phyloP scores from a whole-genome alignment of 352 stramenopile species.

The Blastocystis hominis region DNA sequence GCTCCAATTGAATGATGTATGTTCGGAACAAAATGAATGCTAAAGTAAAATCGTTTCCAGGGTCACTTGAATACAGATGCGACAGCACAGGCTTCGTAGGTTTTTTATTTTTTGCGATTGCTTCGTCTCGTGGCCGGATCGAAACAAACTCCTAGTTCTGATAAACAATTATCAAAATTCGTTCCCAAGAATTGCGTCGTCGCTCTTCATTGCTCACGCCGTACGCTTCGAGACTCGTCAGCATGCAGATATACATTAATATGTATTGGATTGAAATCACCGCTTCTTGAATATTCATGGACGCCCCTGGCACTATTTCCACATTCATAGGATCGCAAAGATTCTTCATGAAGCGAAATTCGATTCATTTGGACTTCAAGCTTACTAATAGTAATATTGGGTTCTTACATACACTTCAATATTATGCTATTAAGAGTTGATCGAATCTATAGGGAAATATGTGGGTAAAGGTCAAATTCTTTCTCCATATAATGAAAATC shows the following conservation, averaged over 20 bases:
- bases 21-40: slow-evolving; percentile 88
- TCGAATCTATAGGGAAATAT: too few species aligned
- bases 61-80: slow-evolving; percentile 75
- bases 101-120: slow-evolving; percentile 82
- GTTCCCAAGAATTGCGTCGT: slow-evolving; percentile 71
- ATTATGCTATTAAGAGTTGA: too few species aligned
- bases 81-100: slow-evolving; percentile 75
- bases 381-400: too few species aligned
- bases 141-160: slow-evolving; percentile 85
- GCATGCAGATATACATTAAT: slow-evolving; percentile 97
- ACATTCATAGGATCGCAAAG: slow-evolving; percentile 97
- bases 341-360: slow-evolving; percentile 92
- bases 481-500: too few species aligned
- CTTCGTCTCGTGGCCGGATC: slow-evolving; percentile 85
- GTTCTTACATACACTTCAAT: too few species aligned
- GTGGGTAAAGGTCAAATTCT: too few species aligned
- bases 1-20: slow-evolving; percentile 73
- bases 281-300: slow-evolving; percentile 89
- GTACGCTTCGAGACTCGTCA: slow-evolving; percentile 91
- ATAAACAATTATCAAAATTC: not conserved
- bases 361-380: too few species aligned
- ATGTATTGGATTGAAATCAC: slow-evolving; percentile 92
- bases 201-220: slow-evolving; percentile 84
- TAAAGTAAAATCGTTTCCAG: slow-evolving; percentile 84
- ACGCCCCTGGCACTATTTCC: slow-evolving; percentile 92